Evolutionary conservation across 257 asterid genomes (phyloP).

Genomic region (Paulownia fortunei): DNA sequence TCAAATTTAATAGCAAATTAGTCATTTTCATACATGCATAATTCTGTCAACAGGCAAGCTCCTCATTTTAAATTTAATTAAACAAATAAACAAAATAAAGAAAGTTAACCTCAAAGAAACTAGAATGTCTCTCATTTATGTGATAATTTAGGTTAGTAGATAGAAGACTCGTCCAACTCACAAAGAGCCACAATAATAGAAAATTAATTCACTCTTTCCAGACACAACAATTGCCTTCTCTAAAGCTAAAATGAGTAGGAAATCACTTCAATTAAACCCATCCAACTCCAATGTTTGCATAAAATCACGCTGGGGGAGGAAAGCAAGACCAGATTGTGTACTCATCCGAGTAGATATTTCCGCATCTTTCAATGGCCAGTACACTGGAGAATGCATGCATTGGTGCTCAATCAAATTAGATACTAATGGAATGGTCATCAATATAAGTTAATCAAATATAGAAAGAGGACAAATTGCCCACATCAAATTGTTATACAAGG

Average conservation of each 20-base stretch:
- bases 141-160: too few species aligned
- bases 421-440: not conserved
- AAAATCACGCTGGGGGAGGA: not conserved
- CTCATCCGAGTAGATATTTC: not conserved
- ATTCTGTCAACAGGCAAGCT: not conserved
- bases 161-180: too few species aligned
- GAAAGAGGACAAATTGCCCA: not conserved
- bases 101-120: too few species aligned
- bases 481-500: not conserved
- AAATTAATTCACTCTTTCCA: not conserved
- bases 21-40: not conserved
- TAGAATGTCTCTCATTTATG: too few species aligned
- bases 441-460: not conserved
- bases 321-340: not conserved
- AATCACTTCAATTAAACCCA: not conserved
- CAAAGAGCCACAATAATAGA: too few species aligned
- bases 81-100: too few species aligned
- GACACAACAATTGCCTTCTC: not conserved
- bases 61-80: too few species aligned
- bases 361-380: not conserved
- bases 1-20: not conserved
- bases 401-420: not conserved
- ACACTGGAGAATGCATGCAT: not conserved
- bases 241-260: not conserved
- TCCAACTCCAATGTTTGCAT: too few species aligned